Evolutionary conservation across 768 basidiomycete species (phyloP).

Genomic region (Fistulinella prunicolor): DNA sequence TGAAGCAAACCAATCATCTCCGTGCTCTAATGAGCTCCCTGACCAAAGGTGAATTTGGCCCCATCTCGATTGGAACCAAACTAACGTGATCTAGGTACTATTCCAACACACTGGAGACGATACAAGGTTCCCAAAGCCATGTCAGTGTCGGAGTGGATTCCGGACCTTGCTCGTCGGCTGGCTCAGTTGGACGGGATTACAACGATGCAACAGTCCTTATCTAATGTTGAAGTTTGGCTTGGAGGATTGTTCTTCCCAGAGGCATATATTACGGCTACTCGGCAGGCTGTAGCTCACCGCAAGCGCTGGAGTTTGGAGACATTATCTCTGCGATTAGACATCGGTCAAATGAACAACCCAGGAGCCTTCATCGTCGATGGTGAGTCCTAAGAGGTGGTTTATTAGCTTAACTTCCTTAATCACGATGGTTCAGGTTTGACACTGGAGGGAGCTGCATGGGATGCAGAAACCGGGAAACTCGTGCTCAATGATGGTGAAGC

Average conservation of each 20-base stretch:
- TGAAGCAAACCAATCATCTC: constrained; percentile 96
- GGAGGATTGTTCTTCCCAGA: constrained; percentile 96
- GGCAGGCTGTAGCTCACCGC: constrained; percentile 92
- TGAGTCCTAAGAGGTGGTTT: constrained; percentile 36
- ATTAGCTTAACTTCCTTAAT: constrained; percentile 5
- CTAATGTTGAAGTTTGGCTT: constrained; percentile 81
- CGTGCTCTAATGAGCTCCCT: constrained; percentile 87
- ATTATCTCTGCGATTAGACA: constrained; percentile 71
- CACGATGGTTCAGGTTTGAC: constrained; percentile 58
- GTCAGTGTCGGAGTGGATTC: constrained; percentile 83
- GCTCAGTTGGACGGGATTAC: constrained; percentile 75
- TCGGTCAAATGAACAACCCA: constrained; percentile 76
- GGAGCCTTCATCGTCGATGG: constrained; percentile 86
- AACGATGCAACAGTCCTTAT: constrained; percentile 51
- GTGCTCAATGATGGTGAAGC: constrained; percentile 82
- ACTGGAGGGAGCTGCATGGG: constrained; percentile 84
- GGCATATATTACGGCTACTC: constrained; percentile 92
- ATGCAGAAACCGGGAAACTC: constrained; percentile 50
- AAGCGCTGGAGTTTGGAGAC: constrained; percentile 94
- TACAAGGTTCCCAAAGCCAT: constrained; percentile 86
- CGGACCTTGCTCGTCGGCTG: constrained; percentile 75
- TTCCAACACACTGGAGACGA: constrained; percentile 82
- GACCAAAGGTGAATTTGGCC: constrained; percentile 68
- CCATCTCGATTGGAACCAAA: background rate
- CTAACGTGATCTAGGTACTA: constrained; percentile 57